Conservation (phyloP, 768 basidiomycete species). For the Kwoniella sp. region DNA sequence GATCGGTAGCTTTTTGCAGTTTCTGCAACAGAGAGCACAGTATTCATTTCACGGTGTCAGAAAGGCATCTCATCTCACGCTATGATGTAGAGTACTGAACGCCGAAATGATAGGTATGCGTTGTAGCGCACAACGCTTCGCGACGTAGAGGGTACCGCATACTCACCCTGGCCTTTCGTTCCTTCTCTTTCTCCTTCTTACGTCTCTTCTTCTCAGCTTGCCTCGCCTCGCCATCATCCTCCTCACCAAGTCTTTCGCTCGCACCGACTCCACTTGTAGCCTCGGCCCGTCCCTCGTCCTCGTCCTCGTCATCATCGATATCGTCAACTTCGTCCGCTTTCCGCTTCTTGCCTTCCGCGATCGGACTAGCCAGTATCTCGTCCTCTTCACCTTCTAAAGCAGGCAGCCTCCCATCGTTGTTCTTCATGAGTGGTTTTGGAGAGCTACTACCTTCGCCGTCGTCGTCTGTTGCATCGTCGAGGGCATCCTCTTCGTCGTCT, state of each 20-base stretch:
- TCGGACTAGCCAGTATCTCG: slow-evolving; percentile 14
- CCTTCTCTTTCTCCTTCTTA: slow-evolving; percentile 54
- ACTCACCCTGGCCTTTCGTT: slow-evolving; percentile 50
- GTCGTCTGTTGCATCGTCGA: background rate
- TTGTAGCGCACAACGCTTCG: no score
- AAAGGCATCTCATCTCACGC: no score
- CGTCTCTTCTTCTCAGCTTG: slow-evolving; percentile 46
- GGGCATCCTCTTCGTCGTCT: slow-evolving; percentile 25
- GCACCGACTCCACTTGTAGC: slow-evolving; percentile 30
- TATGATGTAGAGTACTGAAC: no score
- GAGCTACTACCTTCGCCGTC: no score
- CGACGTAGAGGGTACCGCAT: background rate
- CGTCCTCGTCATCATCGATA: slow-evolving; percentile 26
- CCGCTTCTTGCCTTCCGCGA: slow-evolving; percentile 29
- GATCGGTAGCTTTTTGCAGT: slow-evolving; percentile 12
- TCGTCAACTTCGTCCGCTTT: slow-evolving; percentile 29
- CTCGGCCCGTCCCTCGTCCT: slow-evolving; percentile 1
- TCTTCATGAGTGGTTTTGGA: no score
- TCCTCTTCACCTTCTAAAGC: slow-evolving; percentile 18
- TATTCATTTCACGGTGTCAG: no score
- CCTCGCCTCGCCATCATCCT: slow-evolving; percentile 15
- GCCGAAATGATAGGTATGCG: no score
- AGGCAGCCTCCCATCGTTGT: slow-evolving; percentile 7
- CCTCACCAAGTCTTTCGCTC: slow-evolving; percentile 4
- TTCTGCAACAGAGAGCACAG: no score